phyloP scores from a whole-genome alignment of 352 stramenopile species.

The Globisporangium nunn region DNA sequence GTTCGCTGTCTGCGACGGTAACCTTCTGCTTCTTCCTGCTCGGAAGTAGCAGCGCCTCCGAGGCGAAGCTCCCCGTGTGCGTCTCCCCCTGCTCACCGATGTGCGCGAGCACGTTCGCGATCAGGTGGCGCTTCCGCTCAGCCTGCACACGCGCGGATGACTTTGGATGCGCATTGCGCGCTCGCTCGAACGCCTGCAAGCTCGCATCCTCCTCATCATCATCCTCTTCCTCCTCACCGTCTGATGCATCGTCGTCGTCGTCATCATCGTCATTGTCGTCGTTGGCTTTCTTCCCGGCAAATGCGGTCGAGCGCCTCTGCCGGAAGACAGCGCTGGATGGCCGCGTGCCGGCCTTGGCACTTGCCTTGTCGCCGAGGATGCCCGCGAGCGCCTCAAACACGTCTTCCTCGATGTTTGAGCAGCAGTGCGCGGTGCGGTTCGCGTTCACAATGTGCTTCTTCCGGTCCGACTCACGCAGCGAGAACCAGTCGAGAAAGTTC shows the following conservation, averaged over 20 bases:
- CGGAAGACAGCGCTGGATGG: slow-evolving; percentile 5
- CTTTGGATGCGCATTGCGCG: not conserved
- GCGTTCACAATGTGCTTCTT: slow-evolving; percentile 13
- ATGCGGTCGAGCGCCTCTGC: not conserved
- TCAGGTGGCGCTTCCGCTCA: slow-evolving; percentile 6
- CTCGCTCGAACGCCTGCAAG: not conserved
- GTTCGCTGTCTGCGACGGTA: not conserved
- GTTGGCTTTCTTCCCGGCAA: not conserved
- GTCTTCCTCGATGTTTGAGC: slow-evolving; percentile 13
- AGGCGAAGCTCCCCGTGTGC: not conserved
- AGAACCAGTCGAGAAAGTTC: slow-evolving; percentile 14
- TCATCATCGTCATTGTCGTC: not conserved
- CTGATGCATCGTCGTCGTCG: not conserved
- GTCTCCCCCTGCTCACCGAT: slow-evolving; percentile 4
- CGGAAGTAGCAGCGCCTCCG: not conserved
- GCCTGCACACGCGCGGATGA: not conserved
- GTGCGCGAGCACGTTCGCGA: slow-evolving; percentile 9
- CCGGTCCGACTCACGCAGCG: slow-evolving; percentile 9
- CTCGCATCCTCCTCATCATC: not conserved
- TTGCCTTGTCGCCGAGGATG: slow-evolving; percentile 7
- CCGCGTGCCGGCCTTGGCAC: not conserved
- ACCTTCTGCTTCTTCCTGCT: slow-evolving; percentile 2
- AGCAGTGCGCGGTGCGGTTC: slow-evolving; percentile 8
- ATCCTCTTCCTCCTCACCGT: not conserved
- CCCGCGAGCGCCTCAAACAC: slow-evolving; percentile 7